A percentile compares a stretch with the other conserved stretches of the same genome.
phyloP scores from a whole-genome alignment of 345 rosid genomes.

The Eutrema yunnanense region DNA sequence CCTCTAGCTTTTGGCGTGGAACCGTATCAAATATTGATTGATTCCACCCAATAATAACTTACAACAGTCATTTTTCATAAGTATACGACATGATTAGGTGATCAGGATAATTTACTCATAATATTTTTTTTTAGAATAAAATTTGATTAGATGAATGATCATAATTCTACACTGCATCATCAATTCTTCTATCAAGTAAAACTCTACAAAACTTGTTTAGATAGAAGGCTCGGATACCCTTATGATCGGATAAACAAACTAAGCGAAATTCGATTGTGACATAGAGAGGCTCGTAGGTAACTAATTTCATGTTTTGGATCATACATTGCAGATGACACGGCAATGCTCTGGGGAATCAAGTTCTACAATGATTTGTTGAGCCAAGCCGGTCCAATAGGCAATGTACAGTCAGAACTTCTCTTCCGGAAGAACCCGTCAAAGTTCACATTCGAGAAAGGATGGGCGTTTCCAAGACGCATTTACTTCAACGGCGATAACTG shows the following conservation, averaged over 20 bases:
- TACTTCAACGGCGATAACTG: constrained; percentile 91
- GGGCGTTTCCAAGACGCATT: constrained; percentile 88
- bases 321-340: constrained; percentile 63
- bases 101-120: no score
- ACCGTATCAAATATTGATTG: neutral
- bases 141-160: no score
- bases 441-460: constrained; percentile 76
- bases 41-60: neutral
- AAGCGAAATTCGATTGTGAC: neutral
- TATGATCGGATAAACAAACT: neutral
- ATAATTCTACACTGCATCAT: no score
- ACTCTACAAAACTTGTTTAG: neutral
- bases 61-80: neutral
- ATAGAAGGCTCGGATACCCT: neutral
- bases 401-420: constrained; percentile 81
- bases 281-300: neutral
- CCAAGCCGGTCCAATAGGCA: constrained; percentile 75
- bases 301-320: neutral
- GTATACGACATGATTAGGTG: no score
- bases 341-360: constrained; percentile 73
- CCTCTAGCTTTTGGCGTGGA: neutral
- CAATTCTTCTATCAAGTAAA: no score
- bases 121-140: no score
- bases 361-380: constrained; percentile 73
- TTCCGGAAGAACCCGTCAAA: constrained; percentile 57